These are phyloP conservation scores for Cystofilobasidium bisporidii DNA, from an alignment of 768 basidiomycete species.

Conservation along the genomic window DNA sequence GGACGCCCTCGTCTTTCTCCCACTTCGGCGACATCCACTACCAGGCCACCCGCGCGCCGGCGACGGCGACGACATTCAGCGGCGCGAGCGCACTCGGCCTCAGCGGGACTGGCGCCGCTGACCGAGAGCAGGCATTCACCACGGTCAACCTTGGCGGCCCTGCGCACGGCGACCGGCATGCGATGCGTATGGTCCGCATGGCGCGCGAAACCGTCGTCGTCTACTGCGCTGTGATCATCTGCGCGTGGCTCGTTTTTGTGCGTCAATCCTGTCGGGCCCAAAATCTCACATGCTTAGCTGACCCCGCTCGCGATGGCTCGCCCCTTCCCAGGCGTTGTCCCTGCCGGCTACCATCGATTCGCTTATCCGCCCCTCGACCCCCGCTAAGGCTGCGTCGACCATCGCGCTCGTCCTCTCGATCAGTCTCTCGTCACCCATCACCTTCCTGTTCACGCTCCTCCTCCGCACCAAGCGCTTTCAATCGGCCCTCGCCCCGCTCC, in stretches of 20 bases:
- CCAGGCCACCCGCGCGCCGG: not conserved
- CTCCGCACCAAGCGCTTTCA: conserved; percentile 10
- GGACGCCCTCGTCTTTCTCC: not conserved
- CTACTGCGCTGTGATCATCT: not conserved
- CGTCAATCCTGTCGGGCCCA: not conserved
- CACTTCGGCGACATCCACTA: not conserved
- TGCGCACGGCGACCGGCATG: too few species aligned
- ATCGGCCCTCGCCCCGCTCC: not conserved
- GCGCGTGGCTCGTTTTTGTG: not conserved
- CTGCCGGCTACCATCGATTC: conserved; percentile 8
- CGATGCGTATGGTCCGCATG: not conserved
- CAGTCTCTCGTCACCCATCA: conserved; percentile 8
- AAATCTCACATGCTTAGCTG: too few species aligned
- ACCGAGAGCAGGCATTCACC: not conserved
- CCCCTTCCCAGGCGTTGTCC: conserved; percentile 10
- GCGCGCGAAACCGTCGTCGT: not conserved
- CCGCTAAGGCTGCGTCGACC: not conserved
- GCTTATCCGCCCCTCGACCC: not conserved
- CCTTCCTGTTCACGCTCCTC: conserved; percentile 5
- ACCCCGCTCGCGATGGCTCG: too few species aligned
- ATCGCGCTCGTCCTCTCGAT: conserved; percentile 6
- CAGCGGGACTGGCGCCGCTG: not conserved
- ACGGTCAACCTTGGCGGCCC: not conserved
- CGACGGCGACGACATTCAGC: not conserved
- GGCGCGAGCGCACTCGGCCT: not conserved